Evolutionary conservation across 2,329 filamentous ascomycete genomes (phyloP), one percentile per base, ranked within the genome.

Genomic region (Colletotrichum sidae): DNA sequence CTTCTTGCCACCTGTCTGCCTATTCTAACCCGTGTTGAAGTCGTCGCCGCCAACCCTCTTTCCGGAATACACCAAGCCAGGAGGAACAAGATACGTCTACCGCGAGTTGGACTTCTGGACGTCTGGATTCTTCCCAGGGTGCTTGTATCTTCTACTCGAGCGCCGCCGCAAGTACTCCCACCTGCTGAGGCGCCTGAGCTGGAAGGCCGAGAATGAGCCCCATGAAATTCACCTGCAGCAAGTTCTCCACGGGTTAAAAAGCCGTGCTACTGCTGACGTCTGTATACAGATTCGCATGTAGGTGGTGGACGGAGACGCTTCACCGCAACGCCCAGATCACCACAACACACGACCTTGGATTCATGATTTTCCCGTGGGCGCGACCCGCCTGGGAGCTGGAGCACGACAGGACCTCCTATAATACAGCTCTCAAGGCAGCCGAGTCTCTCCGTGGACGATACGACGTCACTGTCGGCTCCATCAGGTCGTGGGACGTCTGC

Each of bases 51-150:
- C 72, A 0, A 58, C 51, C 6, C 35, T 73, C 2, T 78, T 74
- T 65, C 77, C 78, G 1, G 78, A 80, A 65, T 78, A 79, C 63
- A 79, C 77, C 9, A 70, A 76, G 34, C 76, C 77, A n/a, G 74
- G 73, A 8, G 70, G 73, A 0, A 73, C 70, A 0, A 70, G 68
- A 12, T 83, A 83, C 61, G 74, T 78, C 15, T 78, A 81, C 58
- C 72, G 79, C 11, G 72, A 76, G 35, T 70, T 76, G 0, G 74
- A 78, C 9, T 83, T 83, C 60, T 84, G 81, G 82, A 83, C 81
- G 0, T 81, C 77, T 2, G 81, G 81, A 0, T 84, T 84, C 73
- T 83, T 84, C 58, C 81, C 81, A 0, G 81, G 81, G 0, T 76
- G 74, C 3, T 66, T 84, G 2, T 82, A 82, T 58, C 71, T 78